phyloP scores from a whole-genome alignment of 306 rosid species.

The Cucurbita pepo region DNA sequence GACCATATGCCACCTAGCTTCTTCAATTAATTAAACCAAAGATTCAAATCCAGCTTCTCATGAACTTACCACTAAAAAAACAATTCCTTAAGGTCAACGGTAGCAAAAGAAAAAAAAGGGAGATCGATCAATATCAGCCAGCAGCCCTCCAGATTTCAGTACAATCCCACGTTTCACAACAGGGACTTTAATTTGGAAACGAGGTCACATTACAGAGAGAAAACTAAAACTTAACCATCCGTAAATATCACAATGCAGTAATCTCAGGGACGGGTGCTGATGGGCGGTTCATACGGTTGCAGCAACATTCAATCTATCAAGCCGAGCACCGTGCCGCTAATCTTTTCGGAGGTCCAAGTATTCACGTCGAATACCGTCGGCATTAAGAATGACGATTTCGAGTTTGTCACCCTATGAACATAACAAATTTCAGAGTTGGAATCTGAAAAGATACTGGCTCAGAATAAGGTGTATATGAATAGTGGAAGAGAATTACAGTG shows the following conservation, averaged over 20 bases:
- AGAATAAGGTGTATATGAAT: not conserved
- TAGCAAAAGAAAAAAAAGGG: not conserved
- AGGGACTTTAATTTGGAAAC: not conserved
- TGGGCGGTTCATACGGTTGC: slow-evolving; percentile 12
- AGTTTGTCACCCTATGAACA: slow-evolving; percentile 63
- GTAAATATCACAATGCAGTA: not conserved
- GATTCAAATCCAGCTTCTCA: not conserved
- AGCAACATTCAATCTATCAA: slow-evolving; percentile 8
- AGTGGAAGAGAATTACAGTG: slow-evolving; percentile 40
- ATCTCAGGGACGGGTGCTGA: not conserved
- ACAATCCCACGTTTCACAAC: not conserved
- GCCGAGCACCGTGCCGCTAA: slow-evolving; percentile 21
- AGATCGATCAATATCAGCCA: not conserved
- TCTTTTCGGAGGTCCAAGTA: slow-evolving; percentile 71
- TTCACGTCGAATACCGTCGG: slow-evolving; percentile 42
- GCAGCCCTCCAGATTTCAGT: not conserved
- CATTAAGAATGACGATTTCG: slow-evolving; percentile 58
- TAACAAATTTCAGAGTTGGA: not conserved
- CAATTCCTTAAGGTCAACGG: not conserved
- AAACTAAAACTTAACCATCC: not conserved
- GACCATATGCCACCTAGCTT: not conserved
- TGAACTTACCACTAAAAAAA: not conserved
- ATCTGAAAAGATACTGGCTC: not conserved
- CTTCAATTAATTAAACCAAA: not conserved
- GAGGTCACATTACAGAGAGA: not conserved